A percentile compares a stretch with the other conserved stretches of the same genome.
phyloP scores from a whole-genome alignment of 106 monocot species.

The Dendrobium chrysotoxum region DNA sequence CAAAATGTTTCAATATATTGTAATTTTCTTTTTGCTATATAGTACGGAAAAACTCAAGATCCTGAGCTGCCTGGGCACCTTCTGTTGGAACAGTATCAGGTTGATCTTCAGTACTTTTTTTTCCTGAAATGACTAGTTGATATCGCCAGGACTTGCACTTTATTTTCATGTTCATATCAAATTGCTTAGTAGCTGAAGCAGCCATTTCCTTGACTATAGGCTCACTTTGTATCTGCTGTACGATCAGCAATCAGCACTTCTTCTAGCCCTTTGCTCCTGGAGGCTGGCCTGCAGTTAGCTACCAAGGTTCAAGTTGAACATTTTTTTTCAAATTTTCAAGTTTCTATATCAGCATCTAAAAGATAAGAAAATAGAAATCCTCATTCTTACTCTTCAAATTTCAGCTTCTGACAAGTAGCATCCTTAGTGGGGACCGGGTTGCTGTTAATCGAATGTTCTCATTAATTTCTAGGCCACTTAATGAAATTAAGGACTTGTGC shows the following conservation, averaged over 20 bases:
- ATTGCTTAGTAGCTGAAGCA: neutral
- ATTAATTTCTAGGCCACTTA: slow-evolving; percentile 70
- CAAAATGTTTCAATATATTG: neutral
- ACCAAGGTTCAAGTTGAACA: slow-evolving; percentile 50
- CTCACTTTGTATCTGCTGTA: slow-evolving; percentile 94
- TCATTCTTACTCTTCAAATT: slow-evolving; percentile 12
- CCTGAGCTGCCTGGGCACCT: slow-evolving; percentile 93
- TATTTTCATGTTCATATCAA: neutral
- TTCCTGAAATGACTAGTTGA: neutral
- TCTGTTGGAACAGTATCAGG: slow-evolving; percentile 95
- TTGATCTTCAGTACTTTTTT: slow-evolving; percentile 11
- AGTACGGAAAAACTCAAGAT: slow-evolving; percentile 79
- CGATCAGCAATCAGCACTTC: slow-evolving; percentile 72
- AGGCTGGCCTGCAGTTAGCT: slow-evolving; percentile 83
- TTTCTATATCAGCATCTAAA: neutral
- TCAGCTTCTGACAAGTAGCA: slow-evolving; percentile 82
- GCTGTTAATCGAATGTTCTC: slow-evolving; percentile 82
- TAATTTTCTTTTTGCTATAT: slow-evolving; percentile 16
- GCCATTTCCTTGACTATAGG: slow-evolving; percentile 35
- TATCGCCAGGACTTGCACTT: neutral
- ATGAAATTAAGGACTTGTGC: slow-evolving; percentile 81
- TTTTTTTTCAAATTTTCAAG: neutral
- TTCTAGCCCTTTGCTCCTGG: slow-evolving; percentile 84
- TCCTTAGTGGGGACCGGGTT: slow-evolving; percentile 76
- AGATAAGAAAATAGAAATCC: neutral